phyloP scores from a whole-genome alignment of 805 yeast species.

The Saturnispora gosingensis region DNA sequence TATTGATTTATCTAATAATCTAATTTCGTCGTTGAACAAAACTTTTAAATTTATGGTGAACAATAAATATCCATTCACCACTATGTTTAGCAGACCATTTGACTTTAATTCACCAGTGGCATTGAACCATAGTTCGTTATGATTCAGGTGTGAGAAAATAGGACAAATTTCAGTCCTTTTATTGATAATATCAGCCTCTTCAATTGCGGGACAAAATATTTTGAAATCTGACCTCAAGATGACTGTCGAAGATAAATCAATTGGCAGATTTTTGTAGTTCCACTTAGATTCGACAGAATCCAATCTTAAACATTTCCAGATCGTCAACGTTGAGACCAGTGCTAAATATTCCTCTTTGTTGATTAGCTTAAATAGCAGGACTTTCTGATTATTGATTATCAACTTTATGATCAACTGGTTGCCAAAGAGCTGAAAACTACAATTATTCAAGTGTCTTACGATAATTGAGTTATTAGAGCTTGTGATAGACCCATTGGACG shows the following conservation, averaged over 20 bases:
- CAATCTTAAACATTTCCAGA: constrained; percentile 44
- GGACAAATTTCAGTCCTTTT: constrained; percentile 19
- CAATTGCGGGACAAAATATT: constrained; percentile 42
- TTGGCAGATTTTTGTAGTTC: constrained; percentile 30
- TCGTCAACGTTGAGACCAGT: constrained; percentile 33
- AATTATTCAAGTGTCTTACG: constrained; percentile 22
- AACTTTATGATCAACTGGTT: constrained; percentile 32
- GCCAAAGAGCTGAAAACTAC: constrained; percentile 20
- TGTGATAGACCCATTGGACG: constrained; percentile 21
- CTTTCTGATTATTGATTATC: constrained; percentile 29
- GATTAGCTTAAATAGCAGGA: constrained; percentile 25
- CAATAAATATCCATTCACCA: constrained; percentile 58
- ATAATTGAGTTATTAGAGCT: constrained; percentile 17
- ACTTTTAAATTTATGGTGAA: constrained; percentile 48
- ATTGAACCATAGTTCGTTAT: constrained; percentile 58
- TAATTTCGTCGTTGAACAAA: constrained; percentile 50
- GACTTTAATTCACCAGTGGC: constrained; percentile 63
- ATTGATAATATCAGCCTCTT: constrained; percentile 29
- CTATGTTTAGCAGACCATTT: constrained; percentile 50
- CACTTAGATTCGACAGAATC: constrained; percentile 40
- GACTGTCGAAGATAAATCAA: constrained; percentile 20
- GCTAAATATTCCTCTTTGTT: constrained; percentile 31
- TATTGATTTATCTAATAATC: constrained; percentile 54
- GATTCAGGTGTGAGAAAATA: constrained; percentile 6
- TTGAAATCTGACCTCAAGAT: constrained; percentile 56